phyloP scores from a whole-genome alignment of 176 grass and related monocot species.

The Areca catechu region DNA sequence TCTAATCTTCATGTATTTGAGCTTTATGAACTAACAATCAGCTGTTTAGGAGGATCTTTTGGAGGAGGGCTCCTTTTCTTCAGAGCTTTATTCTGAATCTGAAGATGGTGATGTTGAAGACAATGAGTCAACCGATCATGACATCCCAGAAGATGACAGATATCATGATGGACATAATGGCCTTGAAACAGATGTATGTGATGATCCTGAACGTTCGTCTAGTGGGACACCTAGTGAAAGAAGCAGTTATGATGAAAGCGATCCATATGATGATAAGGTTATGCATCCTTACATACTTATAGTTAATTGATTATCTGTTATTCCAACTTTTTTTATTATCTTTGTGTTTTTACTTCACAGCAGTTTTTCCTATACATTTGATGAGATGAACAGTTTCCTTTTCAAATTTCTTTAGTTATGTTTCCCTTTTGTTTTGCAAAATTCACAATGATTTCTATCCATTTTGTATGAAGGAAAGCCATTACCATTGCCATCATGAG shows the following conservation, averaged over 20 bases:
- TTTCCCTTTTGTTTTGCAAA: no score
- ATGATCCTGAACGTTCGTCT: constrained; percentile 34
- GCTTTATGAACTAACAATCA: constrained; percentile 30
- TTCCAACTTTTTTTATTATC: no score
- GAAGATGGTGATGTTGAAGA: constrained; percentile 63
- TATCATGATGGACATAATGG: constrained; percentile 50
- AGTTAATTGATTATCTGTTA: no score
- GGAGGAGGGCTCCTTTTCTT: constrained; percentile 72
- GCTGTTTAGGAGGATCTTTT: constrained; percentile 41
- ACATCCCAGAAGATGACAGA: constrained; percentile 55
- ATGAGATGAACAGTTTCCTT: no score
- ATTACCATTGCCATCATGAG: no score
- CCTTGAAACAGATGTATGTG: constrained; percentile 1
- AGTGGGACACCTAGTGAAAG: constrained; percentile 35
- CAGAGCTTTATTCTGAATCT: constrained; percentile 80
- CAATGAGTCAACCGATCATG: constrained; percentile 72
- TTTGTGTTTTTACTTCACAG: no score
- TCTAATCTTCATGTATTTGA: not conserved
- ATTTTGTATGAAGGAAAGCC: no score
- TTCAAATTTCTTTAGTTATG: no score
- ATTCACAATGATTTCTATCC: no score
- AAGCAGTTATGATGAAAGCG: constrained; percentile 27
- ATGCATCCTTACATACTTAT: not conserved
- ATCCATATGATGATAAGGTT: constrained; percentile 49
- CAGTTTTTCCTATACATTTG: no score